Evolutionary conservation across 2,329 filamentous ascomycete genomes (phyloP), one percentile per base, ranked within the genome.

Genomic region (Trichoderma sp.): DNA sequence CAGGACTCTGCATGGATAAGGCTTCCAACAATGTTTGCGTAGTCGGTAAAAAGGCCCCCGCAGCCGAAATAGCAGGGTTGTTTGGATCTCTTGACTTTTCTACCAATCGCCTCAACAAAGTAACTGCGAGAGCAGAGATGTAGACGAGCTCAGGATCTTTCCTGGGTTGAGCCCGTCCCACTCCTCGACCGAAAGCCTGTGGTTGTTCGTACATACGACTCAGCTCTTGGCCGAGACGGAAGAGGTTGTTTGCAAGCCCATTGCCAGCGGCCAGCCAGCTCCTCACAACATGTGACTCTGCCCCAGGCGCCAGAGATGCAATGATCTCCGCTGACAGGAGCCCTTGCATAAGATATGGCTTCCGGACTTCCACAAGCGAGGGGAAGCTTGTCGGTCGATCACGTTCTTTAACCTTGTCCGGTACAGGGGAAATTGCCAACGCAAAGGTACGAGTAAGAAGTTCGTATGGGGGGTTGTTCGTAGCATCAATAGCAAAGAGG

Each of bases 261-360:
- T 96, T 94, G 52, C 91, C 89, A 4, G 92, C 93, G 49, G 90
- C 88, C 8, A 98, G 86, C 94, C 96, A 98, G 0, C 87, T 84
- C 68, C 88, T 88, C 4, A 94, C 91, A 8, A 97, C 81, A 4
- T 88, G 86, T 18, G 86, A 86, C 72, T 96, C 93, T n/a, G 88
- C 85, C 5, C 86, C 86, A 2, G 90, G 90, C 3, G 89, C 88
- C 14, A 97, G 83, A 11, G 90, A 90, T 0, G 93, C 89, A 3
- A 98, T 82, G 63, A 98, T 96, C 73, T 98, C 94, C 0, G 93
- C 94, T 1, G 94, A 92, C 6, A 98, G 84, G 74, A 98, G 87
- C 1, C 94, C 94, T 80, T 99, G 96, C 86, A 97, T 96, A 13
- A 99, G 82, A 75, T 93, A 90, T 0, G 96, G 91, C 79, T 97